These are phyloP conservation scores for Abrus precatorius DNA, from an alignment of 306 rosid species.

Conservation along the genomic window DNA sequence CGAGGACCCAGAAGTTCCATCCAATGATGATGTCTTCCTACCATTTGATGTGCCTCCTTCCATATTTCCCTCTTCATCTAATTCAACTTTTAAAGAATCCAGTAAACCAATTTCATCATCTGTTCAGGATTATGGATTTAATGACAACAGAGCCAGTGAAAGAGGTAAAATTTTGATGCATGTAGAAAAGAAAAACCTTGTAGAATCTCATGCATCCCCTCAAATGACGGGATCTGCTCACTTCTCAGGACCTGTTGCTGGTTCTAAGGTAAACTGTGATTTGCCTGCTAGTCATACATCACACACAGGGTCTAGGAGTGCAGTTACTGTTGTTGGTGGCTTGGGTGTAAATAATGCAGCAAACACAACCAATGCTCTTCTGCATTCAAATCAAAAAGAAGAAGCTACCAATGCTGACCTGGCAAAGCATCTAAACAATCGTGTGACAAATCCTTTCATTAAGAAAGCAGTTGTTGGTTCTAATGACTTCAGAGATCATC, in stretches of 20 bases:
- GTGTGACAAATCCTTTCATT: conserved; percentile 50
- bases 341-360: conserved; percentile 48
- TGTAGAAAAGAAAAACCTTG: conserved; percentile 57
- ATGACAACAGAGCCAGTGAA: conserved; percentile 52
- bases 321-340: conserved; percentile 54
- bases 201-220: conserved; percentile 60
- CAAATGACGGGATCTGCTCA: conserved; percentile 53
- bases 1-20: conserved; percentile 82
- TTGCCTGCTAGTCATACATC: conserved; percentile 51
- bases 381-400: conserved; percentile 55
- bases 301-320: conserved; percentile 53
- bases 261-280: conserved; percentile 56
- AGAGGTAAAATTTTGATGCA: conserved; percentile 55
- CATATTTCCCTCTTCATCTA: conserved; percentile 43
- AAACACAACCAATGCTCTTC: conserved; percentile 48
- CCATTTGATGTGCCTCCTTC: conserved; percentile 58
- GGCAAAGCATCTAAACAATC: conserved; percentile 49
- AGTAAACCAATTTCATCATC: conserved; percentile 55
- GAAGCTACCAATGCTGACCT: conserved; percentile 47
- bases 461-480: conserved; percentile 56
- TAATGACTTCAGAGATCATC: conserved; percentile 53
- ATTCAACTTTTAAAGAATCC: conserved; percentile 48
- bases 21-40: conserved; percentile 80
- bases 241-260: conserved; percentile 52
- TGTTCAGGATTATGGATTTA: conserved; percentile 53